Evolutionary conservation across 2,329 filamentous ascomycete species (phyloP).

Genomic region (Podosphaera fusca): DNA sequence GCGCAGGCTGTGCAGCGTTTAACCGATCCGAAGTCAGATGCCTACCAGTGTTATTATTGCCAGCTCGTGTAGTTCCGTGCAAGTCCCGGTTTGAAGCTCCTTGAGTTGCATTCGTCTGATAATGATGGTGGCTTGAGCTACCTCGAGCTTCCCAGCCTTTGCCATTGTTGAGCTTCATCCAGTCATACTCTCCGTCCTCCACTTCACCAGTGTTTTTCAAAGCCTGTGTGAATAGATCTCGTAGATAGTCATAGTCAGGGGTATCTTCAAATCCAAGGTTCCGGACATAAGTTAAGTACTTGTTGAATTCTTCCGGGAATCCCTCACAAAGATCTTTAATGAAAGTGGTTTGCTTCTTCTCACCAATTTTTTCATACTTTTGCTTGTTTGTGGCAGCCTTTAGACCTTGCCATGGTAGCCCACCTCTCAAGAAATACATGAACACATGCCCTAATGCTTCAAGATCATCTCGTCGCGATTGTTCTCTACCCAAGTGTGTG

Average conservation of each 20-base stretch:
- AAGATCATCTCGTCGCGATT: slow-evolving; percentile 85
- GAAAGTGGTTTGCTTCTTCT: slow-evolving; percentile 96
- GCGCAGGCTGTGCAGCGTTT: slow-evolving; percentile 81
- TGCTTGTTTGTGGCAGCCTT: slow-evolving; percentile 69
- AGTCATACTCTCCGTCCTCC: slow-evolving; percentile 96
- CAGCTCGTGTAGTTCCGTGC: slow-evolving; percentile 47
- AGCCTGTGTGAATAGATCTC: slow-evolving; percentile 87
- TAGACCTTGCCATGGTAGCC: slow-evolving; percentile 48
- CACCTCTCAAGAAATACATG: slow-evolving; percentile 52
- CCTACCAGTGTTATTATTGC: slow-evolving; percentile 27
- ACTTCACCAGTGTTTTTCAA: slow-evolving; percentile 85
- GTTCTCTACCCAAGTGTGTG: slow-evolving; percentile 86
- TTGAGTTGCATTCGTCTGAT: slow-evolving; percentile 55
- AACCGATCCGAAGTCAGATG: slow-evolving; percentile 63
- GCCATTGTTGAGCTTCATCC: slow-evolving; percentile 89
- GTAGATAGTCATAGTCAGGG: slow-evolving; percentile 92
- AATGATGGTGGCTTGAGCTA: slow-evolving; percentile 45
- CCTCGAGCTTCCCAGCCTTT: slow-evolving; percentile 80
- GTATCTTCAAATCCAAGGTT: slow-evolving; percentile 97
- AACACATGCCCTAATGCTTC: slow-evolving; percentile 64
- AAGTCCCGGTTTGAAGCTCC: slow-evolving; percentile 70
- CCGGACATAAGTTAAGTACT: slow-evolving; percentile 90
- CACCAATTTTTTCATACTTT: slow-evolving; percentile 99
- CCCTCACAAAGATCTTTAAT: slow-evolving; percentile 95
- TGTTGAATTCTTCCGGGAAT: slow-evolving; percentile 92